These are phyloP conservation scores for Penicillium steckii DNA, from an alignment of 495 filamentous ascomycete species.

Conservation along the genomic window DNA sequence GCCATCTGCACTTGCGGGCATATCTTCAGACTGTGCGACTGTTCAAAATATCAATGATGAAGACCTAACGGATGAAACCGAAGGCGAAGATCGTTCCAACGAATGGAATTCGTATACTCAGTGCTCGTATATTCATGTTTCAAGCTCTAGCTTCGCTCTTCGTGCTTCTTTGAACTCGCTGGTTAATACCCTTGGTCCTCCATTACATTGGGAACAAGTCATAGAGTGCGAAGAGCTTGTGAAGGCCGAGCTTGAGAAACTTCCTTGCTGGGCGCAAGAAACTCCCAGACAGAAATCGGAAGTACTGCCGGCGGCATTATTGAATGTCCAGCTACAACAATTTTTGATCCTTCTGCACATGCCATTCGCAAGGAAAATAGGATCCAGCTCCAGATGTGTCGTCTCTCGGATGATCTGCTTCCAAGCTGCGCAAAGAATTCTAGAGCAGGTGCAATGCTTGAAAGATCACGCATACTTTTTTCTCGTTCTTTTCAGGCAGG, in stretches of 20 bases:
- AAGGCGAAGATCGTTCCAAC: conserved; percentile 32
- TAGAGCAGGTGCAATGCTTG: conserved; percentile 17
- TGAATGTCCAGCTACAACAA: conserved; percentile 29
- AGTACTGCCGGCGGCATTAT: conserved; percentile 9
- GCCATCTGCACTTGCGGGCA: conserved; percentile 46
- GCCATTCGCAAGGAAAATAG: conserved; percentile 23
- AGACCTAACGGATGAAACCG: conserved; percentile 4
- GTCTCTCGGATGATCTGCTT: conserved; percentile 26
- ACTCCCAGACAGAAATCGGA: background rate
- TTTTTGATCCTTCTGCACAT: conserved; percentile 30
- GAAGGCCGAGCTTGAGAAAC: conserved; percentile 17
- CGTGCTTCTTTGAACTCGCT: conserved; percentile 26
- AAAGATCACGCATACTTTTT: background rate
- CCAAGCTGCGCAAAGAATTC: conserved; percentile 15
- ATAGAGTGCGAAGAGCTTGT: conserved; percentile 27
- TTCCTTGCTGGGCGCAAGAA: conserved; percentile 18
- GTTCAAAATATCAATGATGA: conserved; percentile 52
- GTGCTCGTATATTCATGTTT: conserved; percentile 24
- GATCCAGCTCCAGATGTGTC: conserved; percentile 14
- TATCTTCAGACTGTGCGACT: conserved; percentile 49
- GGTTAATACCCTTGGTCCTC: conserved; percentile 25
- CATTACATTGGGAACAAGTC: conserved; percentile 24
- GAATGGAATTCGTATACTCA: conserved; percentile 12
- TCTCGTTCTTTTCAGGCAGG: conserved; percentile 5
- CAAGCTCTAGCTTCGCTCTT: conserved; percentile 18